Evolutionary conservation across 768 basidiomycete species (phyloP), one percentile per base, ranked within the genome.

Genomic region (Russula sp.): DNA sequence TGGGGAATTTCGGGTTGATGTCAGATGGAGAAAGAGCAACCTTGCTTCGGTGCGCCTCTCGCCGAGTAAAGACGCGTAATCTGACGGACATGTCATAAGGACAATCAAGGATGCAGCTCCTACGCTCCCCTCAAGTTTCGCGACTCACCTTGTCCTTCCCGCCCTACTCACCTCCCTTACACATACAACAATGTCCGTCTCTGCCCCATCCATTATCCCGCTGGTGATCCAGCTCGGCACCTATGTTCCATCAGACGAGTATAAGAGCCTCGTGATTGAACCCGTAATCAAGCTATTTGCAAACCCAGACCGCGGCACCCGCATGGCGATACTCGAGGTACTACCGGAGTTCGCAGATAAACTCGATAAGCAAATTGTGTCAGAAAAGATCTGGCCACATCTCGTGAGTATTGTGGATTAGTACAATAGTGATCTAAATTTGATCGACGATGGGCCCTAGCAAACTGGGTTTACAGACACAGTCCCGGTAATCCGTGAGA

Each of bases 391-490:
- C 20, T 99, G 94, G 84, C 95, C 97, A 1, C 84, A 94, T 77
- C 77, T 99, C 48, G 94, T 97, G 70, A 68, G 88, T 75, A 32
- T 38, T 40, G 28, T 44, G 24, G 24, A 16, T 14, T 22, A 14
- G 38, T 61, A 5, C 3, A 14, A 0, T 49, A 2, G 13, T 5
- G 8, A 16, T 6, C 52, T 22, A 28, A 32, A 51, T 13, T 59
- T 40, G 28, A 56, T n/a, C 10, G 22, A 34, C 44, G 57, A 18
- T 57, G 34, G n/a, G 26, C 30, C 30, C 32, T 51, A 96, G 94
- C 92, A 96, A 86, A 92, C 92, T 3, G 97, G 97, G 0, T 98
- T 98, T 72, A 83, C 89, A 3, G 97, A 99, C 72, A 95, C 94
- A 0, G 92, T 98, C 2, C 87, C 95, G 1, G 80, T 98, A 52